A percentile compares a stretch with the other conserved stretches of the same genome.
Evolutionary conservation across 495 filamentous ascomycete species (phyloP).

Genomic region (Saxophila tyrrhenica): DNA sequence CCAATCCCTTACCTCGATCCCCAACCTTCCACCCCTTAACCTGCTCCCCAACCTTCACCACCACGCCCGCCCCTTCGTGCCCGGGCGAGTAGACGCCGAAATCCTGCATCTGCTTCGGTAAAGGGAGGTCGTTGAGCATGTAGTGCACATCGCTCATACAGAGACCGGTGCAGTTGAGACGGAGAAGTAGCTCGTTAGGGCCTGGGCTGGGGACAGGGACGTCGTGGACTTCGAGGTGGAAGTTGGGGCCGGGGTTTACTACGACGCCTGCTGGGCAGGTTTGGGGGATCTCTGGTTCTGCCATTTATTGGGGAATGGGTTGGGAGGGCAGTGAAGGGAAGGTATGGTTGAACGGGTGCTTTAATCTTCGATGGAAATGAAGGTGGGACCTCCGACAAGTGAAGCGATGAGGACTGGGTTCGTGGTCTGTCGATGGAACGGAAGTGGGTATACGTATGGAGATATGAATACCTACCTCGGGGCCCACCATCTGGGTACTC

Average conservation of each 20-base stretch:
- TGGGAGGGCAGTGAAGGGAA: background rate
- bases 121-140: constrained; percentile 32
- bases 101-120: constrained; percentile 34
- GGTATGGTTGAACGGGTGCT: too few relatives aligned
- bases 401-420: too few relatives aligned
- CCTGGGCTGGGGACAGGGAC: constrained; percentile 42
- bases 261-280: constrained; percentile 45
- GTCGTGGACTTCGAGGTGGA: constrained; percentile 39
- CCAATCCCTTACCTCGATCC: constrained; percentile 39
- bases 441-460: too few relatives aligned
- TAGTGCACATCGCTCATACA: constrained; percentile 33
- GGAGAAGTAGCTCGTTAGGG: constrained; percentile 32
- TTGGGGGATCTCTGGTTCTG: constrained; percentile 34
- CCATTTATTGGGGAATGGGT: too few relatives aligned
- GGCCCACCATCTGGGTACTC: too few relatives aligned
- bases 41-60: constrained; percentile 41
- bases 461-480: too few relatives aligned
- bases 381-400: too few relatives aligned
- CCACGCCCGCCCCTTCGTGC: constrained; percentile 47
- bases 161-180: constrained; percentile 32
- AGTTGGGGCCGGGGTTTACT: constrained; percentile 43
- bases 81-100: constrained; percentile 41
- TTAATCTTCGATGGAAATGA: too few relatives aligned
- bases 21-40: constrained; percentile 46
- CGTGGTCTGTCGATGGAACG: too few relatives aligned